Base-by-base conservation (phyloP, 305 asterid genomes). In the Solanum hybrid region DNA sequence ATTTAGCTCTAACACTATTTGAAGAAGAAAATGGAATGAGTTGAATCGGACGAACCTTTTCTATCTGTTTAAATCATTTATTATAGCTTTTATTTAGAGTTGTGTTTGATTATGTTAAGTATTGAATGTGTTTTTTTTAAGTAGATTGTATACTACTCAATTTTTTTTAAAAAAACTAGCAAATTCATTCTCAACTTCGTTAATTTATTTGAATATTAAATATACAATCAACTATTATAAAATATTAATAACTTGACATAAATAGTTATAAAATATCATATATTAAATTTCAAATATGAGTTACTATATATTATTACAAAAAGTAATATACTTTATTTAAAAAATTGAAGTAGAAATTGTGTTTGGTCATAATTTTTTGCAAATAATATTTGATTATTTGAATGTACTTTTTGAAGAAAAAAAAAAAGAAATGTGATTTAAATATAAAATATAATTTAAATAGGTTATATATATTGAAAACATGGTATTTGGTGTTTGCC, bases 271-370 rank as follows among this genome's bases (percentile, higher is more conserved):
- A 17, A 57, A 57, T 57, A 17, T 51, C 68, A 17, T 6, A 57
- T 1, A 61, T 61, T 61, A 61, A 20, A 61, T 61, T 3, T 20
- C 11, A 61, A 7, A 20, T 61, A 61, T 3, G 11, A 51, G n/a
- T 15, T 20, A 20, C 0, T 20, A 61, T 20, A 61, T 61, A 61
- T 61, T 61, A 61, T 61, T 61, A 61, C 2, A 3, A 61, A 61
- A 20, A 20, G 10, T 61, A 61, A 61, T 61, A 20, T 61, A 61
- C 2, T 61, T 20, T 0, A 61, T 61, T 61, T 61, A 7, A 61
- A 20, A 61, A 0, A 20, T 61, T 61, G 0, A 20, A 20, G 26
- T 61, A 17, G 10, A 0, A 61, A 0, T 51, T 51, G 26, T 61
- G 26, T 20, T 61, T 20, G 26, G 5, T 20, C 5, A 61, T 3